These are phyloP conservation scores for Metschnikowia colocasiae DNA, from an alignment of 805 yeast genomes.

Conservation along the genomic window DNA sequence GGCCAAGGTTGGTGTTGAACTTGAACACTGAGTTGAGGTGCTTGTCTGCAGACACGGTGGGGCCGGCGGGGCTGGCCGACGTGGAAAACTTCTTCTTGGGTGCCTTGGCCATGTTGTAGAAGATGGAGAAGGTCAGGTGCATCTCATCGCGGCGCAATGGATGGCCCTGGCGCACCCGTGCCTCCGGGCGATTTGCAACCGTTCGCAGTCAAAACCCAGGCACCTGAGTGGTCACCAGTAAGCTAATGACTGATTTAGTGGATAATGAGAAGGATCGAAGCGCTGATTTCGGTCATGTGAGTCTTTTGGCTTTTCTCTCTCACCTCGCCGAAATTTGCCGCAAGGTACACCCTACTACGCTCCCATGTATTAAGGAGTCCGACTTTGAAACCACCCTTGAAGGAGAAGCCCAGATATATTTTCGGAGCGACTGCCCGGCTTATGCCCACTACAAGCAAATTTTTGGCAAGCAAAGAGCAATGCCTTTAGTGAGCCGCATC, in stretches of 20 bases:
- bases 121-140: neutral
- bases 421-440: constrained; percentile 10
- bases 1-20: constrained; percentile 95
- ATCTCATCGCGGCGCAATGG: constrained; percentile 10
- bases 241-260: neutral
- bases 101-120: constrained; percentile 54
- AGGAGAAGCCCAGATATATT: constrained; percentile 5
- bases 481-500: neutral
- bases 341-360: constrained; percentile 5
- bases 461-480: constrained; percentile 1
- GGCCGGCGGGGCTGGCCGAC: constrained; percentile 44
- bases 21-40: constrained; percentile 84
- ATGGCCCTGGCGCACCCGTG: constrained; percentile 6
- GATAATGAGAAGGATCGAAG: neutral
- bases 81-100: constrained; percentile 58
- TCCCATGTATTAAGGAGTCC: constrained; percentile 12
- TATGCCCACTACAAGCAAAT: constrained; percentile 8
- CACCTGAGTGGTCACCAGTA: no score
- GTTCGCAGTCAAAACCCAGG: constrained; percentile 3
- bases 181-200: constrained; percentile 4
- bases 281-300: neutral
- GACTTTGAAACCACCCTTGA: constrained; percentile 13
- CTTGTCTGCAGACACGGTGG: constrained; percentile 64
- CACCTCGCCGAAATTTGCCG: constrained; percentile 6
- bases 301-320: constrained; percentile 3